Percentiles rank a stretch among this genome's conserved stretches.
These are phyloP conservation scores for Pseudogymnoascus sp. DNA, from an alignment of 2,329 filamentous ascomycete genomes.

Conservation along the genomic window DNA sequence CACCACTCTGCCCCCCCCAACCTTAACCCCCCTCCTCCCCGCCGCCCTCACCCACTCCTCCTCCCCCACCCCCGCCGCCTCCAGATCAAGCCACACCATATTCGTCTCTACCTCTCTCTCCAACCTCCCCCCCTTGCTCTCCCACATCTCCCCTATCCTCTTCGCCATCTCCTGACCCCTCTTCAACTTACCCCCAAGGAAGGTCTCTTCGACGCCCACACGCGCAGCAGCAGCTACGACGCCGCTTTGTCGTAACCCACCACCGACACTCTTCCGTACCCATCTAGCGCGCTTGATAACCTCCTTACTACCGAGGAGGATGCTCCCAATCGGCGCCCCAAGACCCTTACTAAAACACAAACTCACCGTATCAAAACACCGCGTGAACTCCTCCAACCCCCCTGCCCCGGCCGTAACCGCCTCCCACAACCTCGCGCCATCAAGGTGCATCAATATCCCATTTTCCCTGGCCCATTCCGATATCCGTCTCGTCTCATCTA, in stretches of 20 bases:
- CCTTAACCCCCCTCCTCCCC: constrained; percentile 37
- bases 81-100: constrained; percentile 65
- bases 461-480: constrained; percentile 57
- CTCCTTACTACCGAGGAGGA: constrained; percentile 47
- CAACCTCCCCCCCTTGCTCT: constrained; percentile 49
- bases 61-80: constrained; percentile 44
- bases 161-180: constrained; percentile 54
- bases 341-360: constrained; percentile 77
- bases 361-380: constrained; percentile 63
- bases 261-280: constrained; percentile 73
- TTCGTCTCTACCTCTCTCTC: constrained; percentile 58
- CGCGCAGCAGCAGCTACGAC: constrained; percentile 67
- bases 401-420: constrained; percentile 64
- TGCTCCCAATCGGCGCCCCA: constrained; percentile 70
- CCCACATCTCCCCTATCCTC: constrained; percentile 53
- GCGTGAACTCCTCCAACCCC: constrained; percentile 56
- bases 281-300: constrained; percentile 53
- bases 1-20: constrained; percentile 51
- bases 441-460: constrained; percentile 62
- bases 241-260: constrained; percentile 67
- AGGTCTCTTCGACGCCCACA: constrained; percentile 72
- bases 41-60: constrained; percentile 29
- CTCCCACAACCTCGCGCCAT: constrained; percentile 77
- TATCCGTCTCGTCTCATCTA: constrained; percentile 62
- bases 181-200: constrained; percentile 55